A percentile compares a stretch with the other conserved stretches of the same genome.
phyloP scores from a whole-genome alignment of 192 early-diverging fungal species.

The Podila epicladia region DNA sequence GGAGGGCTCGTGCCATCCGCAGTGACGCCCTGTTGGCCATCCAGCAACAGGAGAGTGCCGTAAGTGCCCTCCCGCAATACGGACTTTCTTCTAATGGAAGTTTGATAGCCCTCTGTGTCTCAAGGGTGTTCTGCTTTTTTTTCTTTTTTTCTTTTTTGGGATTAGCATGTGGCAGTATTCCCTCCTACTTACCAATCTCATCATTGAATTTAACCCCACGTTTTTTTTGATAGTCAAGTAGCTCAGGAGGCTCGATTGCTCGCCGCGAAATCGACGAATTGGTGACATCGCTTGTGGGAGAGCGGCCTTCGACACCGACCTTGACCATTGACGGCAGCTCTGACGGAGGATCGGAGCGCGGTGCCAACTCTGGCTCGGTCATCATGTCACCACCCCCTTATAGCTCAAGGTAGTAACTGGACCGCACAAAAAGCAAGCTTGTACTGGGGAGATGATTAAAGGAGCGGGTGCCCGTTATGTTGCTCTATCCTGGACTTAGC shows the following conservation, averaged over 20 bases:
- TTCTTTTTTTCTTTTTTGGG: too few relatives aligned
- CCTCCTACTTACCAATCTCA: not conserved
- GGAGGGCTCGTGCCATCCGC: slow-evolving; percentile 84
- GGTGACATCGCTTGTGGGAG: slow-evolving; percentile 86
- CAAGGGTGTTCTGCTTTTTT: too few relatives aligned
- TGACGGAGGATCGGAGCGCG: slow-evolving; percentile 58
- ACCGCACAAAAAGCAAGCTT: not conserved
- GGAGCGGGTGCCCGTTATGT: too few relatives aligned
- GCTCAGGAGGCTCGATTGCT: slow-evolving; percentile 5
- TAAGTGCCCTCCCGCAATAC: not conserved
- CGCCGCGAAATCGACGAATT: slow-evolving; percentile 83
- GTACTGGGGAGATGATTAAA: not conserved
- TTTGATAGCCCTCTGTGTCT: too few relatives aligned
- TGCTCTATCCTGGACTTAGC: too few relatives aligned
- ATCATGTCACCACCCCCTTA: slow-evolving; percentile 55
- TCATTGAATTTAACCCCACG: not conserved
- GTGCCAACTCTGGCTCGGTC: slow-evolving; percentile 34
- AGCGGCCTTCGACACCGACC: slow-evolving; percentile 55
- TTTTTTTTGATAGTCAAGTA: not conserved
- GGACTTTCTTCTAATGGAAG: not conserved
- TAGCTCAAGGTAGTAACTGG: slow-evolving; percentile 25
- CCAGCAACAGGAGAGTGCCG: slow-evolving; percentile 20
- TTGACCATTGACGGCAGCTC: slow-evolving; percentile 51
- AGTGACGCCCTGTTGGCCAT: slow-evolving; percentile 51
- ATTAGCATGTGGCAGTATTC: slow-evolving; percentile 1